Conservation (phyloP, 2,329 filamentous ascomycete genomes). For the Graphium sp. region DNA sequence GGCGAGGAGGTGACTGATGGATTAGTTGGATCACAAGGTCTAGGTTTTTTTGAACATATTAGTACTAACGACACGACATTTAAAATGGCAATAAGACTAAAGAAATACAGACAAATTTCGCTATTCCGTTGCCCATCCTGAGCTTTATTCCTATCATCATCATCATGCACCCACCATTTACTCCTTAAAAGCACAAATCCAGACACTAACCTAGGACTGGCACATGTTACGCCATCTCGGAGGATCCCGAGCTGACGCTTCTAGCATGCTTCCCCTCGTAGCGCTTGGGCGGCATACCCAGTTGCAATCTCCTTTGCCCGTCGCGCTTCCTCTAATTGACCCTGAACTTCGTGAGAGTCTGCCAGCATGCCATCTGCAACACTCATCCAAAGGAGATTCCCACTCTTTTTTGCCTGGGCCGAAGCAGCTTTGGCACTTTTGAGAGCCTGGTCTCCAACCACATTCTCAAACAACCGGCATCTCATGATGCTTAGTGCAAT, state of each 20-base stretch:
- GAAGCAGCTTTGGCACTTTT: constrained; percentile 58
- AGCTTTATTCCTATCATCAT: too few relatives aligned
- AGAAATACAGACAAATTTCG: too few relatives aligned
- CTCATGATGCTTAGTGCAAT: constrained; percentile 79
- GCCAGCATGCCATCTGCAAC: constrained; percentile 67
- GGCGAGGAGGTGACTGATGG: too few relatives aligned
- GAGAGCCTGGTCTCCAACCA: constrained; percentile 64
- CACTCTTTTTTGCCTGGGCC: constrained; percentile 50
- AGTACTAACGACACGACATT: too few relatives aligned
- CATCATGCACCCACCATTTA: neutral
- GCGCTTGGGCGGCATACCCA: constrained; percentile 5
- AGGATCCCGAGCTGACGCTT: too few relatives aligned
- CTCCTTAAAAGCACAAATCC: neutral
- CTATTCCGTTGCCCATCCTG: too few relatives aligned
- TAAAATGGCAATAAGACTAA: too few relatives aligned
- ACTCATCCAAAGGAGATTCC: constrained; percentile 61
- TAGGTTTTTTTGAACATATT: too few relatives aligned
- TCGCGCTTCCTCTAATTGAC: constrained; percentile 30
- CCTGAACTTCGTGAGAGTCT: constrained; percentile 57
- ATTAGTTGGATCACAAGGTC: too few relatives aligned
- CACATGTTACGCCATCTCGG: neutral
- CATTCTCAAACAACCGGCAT: constrained; percentile 62
- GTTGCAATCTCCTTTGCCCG: constrained; percentile 22
- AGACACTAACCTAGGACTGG: neutral
- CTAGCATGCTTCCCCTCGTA: too few relatives aligned